Percentiles rank a stretch among this genome's conserved stretches.
Conservation (phyloP, 306 rosid species). For the Trifolium fragiferum region DNA sequence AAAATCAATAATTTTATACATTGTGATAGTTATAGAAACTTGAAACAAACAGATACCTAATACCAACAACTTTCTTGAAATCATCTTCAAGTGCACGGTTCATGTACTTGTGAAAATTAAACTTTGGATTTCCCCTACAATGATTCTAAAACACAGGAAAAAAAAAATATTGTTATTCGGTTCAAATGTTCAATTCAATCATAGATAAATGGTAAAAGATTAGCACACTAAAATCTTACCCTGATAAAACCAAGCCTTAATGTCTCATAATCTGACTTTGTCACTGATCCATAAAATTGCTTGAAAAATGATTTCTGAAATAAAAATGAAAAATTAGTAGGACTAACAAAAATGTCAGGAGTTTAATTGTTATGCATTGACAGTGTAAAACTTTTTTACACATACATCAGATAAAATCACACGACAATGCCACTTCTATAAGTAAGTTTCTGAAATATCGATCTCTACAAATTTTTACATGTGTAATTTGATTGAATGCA, state of each 20-base stretch:
- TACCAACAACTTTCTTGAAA: conserved; percentile 85
- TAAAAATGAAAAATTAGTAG: neutral
- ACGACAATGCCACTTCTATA: no score
- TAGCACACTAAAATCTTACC: conserved; percentile 50
- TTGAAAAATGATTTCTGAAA: conserved; percentile 75
- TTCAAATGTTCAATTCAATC: neutral
- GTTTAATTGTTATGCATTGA: no score
- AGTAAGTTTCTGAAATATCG: no score
- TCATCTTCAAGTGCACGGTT: conserved; percentile 93
- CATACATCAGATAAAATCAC: no score
- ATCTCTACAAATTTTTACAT: no score
- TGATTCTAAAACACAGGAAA: conserved; percentile 58
- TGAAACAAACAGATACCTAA: conserved; percentile 61
- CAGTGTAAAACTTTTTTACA: no score
- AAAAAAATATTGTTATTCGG: neutral
- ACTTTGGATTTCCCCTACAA: conserved; percentile 70
- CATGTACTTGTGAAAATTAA: conserved; percentile 90
- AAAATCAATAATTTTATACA: conserved; percentile 14
- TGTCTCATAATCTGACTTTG: conserved; percentile 72
- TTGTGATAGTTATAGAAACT: conserved; percentile 33
- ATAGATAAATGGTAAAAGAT: neutral
- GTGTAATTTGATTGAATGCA: no score
- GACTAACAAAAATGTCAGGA: neutral
- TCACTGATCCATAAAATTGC: conserved; percentile 87
- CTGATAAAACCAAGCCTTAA: conserved; percentile 78